Percentiles rank a stretch among this genome's conserved stretches.
phyloP scores from a whole-genome alignment of 306 rosid species.

The Luffa aegyptiaca region DNA sequence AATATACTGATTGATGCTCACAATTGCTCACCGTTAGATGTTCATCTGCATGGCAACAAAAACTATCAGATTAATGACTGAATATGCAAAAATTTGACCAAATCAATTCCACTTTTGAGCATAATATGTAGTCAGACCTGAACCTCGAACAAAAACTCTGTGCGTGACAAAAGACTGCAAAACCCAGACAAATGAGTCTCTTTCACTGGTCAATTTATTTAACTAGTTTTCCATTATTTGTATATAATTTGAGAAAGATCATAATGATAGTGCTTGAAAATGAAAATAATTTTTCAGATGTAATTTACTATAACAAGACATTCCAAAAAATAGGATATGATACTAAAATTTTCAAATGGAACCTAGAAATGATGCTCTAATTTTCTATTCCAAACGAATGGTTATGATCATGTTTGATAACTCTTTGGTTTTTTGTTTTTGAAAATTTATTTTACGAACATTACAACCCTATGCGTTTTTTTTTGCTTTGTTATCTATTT shows the following conservation, averaged over 20 bases:
- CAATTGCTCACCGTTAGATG: slow-evolving; percentile 20
- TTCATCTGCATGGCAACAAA: slow-evolving; percentile 39
- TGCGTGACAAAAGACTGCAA: slow-evolving; percentile 83
- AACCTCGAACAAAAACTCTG: slow-evolving; percentile 47
- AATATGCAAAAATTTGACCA: not conserved
- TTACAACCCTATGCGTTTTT: not conserved
- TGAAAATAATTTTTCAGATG: not conserved
- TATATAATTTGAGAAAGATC: not conserved
- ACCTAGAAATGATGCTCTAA: not conserved
- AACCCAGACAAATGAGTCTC: slow-evolving; percentile 5
- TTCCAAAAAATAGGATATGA: not conserved
- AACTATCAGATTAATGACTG: not conserved
- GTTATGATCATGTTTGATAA: not conserved
- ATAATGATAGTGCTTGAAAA: not conserved
- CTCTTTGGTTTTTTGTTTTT: not conserved
- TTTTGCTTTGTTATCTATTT: no score
- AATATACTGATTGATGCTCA: slow-evolving; percentile 31
- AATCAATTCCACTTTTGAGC: not conserved
- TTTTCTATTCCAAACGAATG: not conserved
- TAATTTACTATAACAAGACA: not conserved
- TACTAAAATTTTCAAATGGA: not conserved
- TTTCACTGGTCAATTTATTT: not conserved
- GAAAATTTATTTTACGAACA: no score
- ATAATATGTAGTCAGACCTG: slow-evolving; percentile 38
- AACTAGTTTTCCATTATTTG: not conserved